phyloP scores from a whole-genome alignment of 2,329 filamentous ascomycete species.

The Aureobasidium sp. region DNA sequence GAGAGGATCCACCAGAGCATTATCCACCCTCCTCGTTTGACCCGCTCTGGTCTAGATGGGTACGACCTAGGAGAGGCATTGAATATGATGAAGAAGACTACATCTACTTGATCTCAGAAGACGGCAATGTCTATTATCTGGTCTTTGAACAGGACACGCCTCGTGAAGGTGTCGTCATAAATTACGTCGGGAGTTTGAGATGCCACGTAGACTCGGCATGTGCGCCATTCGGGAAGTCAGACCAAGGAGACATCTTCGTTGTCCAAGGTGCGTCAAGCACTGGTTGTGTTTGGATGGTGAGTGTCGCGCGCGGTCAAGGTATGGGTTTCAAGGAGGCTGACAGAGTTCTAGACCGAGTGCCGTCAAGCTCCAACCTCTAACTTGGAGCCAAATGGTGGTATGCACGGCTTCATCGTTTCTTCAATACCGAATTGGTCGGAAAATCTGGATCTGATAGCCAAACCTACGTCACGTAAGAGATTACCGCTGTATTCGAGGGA shows the following conservation, averaged over 20 bases:
- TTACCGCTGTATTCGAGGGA: constrained; percentile 18
- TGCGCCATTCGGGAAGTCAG: constrained; percentile 56
- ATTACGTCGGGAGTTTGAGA: constrained; percentile 55
- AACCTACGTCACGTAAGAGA: neutral
- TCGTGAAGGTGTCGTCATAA: constrained; percentile 46
- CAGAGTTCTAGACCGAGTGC: neutral
- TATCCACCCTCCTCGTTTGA: neutral
- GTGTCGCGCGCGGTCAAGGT: neutral
- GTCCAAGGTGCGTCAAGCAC: neutral
- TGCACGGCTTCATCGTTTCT: constrained; percentile 5
- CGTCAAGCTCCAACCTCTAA: neutral
- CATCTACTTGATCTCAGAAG: constrained; percentile 81
- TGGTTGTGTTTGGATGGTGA: constrained; percentile 11
- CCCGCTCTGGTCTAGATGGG: constrained; percentile 69
- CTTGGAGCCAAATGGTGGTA: neutral
- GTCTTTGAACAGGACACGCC: constrained; percentile 53
- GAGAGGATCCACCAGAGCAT: neutral
- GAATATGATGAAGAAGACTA: constrained; percentile 63
- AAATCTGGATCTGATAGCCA: constrained; percentile 39
- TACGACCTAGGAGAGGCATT: constrained; percentile 62
- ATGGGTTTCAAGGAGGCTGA: neutral
- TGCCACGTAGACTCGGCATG: constrained; percentile 78
- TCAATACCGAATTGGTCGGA: constrained; percentile 54
- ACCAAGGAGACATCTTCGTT: constrained; percentile 28
- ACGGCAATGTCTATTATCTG: constrained; percentile 69